Evolutionary conservation across 225 moss, liverwort and hornwort species (phyloP), one percentile per base, ranked within the genome.

Genomic region (Rhytidiadelphus loreus): DNA sequence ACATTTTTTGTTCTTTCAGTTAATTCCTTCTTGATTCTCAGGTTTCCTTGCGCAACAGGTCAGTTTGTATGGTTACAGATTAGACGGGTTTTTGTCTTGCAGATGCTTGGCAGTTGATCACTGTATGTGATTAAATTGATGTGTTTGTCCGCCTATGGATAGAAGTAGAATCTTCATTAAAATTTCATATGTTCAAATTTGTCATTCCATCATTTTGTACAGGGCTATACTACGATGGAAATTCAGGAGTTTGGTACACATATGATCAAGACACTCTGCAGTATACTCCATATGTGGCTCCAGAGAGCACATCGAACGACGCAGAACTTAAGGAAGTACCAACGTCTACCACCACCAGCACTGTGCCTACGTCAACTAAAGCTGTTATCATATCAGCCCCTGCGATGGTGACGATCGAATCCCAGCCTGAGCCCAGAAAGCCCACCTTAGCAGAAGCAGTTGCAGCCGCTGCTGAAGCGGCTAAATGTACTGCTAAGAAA

Each of bases 161-260:
- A n/a, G 52, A 66, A 72, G 30, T 73, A 81, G 35, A 37, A 46
- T 63, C 64, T 60, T 61, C 21, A 48, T 84, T 11, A 75, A 86
- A 46, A 77, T 64, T 66, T 55, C 56, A 57, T 53, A 39, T 86
- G 41, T n/a, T 75, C 63, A 79, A 59, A 59, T 70, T 57, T 30
- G 43, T 70, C 61, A 71, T 68, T 80, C 22, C 32, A 80, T 33
- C 71, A 63, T 53, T 91, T 71, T 83, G 52, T 87, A 86, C 93
- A 97, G 97, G 96, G 57, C 88, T 99, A 35, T 99, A 99, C 62
- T 99, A 99, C 77, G 99, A 99, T 89, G 97, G 99, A 70, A 97
- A 99, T 87, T 94, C 95, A 76, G 99, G 95, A 84, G 89, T 95
- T 88, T 99, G 99, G 99, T 99, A 99, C 83, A 95, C 95, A 28